Conservation (phyloP, 2,329 filamentous ascomycete species). For the Fusarium torreyae region DNA sequence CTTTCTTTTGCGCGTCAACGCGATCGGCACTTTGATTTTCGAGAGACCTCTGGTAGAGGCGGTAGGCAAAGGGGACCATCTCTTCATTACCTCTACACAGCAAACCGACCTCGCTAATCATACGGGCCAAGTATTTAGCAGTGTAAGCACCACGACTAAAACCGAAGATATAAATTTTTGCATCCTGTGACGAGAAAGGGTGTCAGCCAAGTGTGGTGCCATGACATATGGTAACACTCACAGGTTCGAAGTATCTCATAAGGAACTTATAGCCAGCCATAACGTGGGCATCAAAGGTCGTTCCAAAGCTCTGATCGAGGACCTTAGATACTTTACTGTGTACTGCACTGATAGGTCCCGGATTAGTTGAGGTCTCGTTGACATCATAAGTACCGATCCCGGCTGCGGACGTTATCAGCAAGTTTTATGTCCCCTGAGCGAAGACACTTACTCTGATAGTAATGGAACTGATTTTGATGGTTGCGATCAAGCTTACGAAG, state of each 20-base stretch:
- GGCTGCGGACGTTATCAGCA: slow-evolving; percentile 48
- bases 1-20: neutral
- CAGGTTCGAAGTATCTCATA: slow-evolving; percentile 65
- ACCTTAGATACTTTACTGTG: slow-evolving; percentile 56
- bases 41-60: slow-evolving; percentile 59
- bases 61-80: slow-evolving; percentile 65
- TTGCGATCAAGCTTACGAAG: slow-evolving; percentile 62
- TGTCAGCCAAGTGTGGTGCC: too few relatives aligned
- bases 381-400: slow-evolving; percentile 65
- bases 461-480: slow-evolving; percentile 61
- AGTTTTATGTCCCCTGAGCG: neutral
- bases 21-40: slow-evolving; percentile 55
- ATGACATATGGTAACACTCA: too few relatives aligned
- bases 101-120: slow-evolving; percentile 64
- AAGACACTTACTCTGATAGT: slow-evolving; percentile 61
- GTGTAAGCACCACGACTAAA: slow-evolving; percentile 68
- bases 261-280: slow-evolving; percentile 67
- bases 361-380: slow-evolving; percentile 57
- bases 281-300: slow-evolving; percentile 65
- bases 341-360: too few relatives aligned
- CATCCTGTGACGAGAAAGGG: slow-evolving; percentile 52
- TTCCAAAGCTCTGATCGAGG: slow-evolving; percentile 61
- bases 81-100: slow-evolving; percentile 67
- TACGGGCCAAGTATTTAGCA: slow-evolving; percentile 65
- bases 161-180: slow-evolving; percentile 68